Evolutionary conservation across 2,329 filamentous ascomycete species (phyloP).

Genomic region (Fusarium sambucinum): DNA sequence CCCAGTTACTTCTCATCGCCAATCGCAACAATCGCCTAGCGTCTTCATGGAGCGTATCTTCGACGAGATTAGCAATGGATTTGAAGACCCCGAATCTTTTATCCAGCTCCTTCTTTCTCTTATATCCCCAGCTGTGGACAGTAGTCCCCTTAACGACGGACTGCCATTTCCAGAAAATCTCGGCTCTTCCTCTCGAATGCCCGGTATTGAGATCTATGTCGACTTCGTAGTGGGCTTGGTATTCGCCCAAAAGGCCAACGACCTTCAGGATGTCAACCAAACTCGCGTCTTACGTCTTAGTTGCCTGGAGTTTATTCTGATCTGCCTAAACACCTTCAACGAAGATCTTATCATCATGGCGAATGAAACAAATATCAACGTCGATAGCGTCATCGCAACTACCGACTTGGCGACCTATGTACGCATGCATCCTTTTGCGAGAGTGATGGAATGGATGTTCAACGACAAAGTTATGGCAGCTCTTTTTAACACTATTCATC

Average conservation of each 20-base stretch:
- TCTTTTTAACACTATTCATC: conserved; percentile 82
- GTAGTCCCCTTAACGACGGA: conserved; percentile 74
- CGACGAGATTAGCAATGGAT: conserved; percentile 78
- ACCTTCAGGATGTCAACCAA: conserved; percentile 75
- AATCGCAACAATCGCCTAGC: conserved; percentile 52
- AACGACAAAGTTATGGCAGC: conserved; percentile 88
- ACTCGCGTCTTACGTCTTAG: conserved; percentile 79
- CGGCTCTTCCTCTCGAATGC: conserved; percentile 77
- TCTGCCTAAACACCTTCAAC: conserved; percentile 88
- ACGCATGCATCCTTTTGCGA: conserved; percentile 88
- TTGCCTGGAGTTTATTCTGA: conserved; percentile 85
- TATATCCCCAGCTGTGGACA: conserved; percentile 72
- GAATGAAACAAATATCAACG: conserved; percentile 79
- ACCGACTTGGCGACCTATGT: conserved; percentile 84
- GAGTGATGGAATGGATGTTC: conserved; percentile 98
- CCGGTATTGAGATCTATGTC: conserved; percentile 91
- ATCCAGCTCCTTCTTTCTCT: conserved; percentile 81
- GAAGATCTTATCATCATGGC: conserved; percentile 90
- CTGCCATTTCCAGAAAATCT: conserved; percentile 90
- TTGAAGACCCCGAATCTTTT: conserved; percentile 89
- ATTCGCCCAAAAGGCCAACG: conserved; percentile 74
- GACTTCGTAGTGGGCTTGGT: conserved; percentile 89
- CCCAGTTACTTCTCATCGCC: conserved; percentile 51
- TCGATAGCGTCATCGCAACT: conserved; percentile 80
- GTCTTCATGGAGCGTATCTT: conserved; percentile 74